These are phyloP conservation scores for Luzula sylvatica DNA, from an alignment of 176 grass and related monocot genomes.

Conservation along the genomic window DNA sequence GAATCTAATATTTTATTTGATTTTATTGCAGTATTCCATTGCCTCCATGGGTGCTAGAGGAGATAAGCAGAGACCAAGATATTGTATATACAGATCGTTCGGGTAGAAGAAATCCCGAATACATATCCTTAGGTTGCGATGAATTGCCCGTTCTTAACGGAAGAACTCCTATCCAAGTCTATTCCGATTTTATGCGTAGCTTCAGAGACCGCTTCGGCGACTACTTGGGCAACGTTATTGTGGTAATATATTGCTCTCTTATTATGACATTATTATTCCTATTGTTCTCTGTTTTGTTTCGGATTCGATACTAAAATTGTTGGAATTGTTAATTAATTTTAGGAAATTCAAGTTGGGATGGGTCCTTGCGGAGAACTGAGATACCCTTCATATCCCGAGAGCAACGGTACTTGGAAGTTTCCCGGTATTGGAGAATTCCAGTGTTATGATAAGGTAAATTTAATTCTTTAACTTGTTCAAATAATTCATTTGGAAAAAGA, in stretches of 20 bases:
- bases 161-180: slow-evolving; percentile 86
- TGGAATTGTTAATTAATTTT: slow-evolving; percentile 1
- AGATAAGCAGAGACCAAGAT: slow-evolving; percentile 58
- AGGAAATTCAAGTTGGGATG: slow-evolving; percentile 96
- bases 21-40: slow-evolving; percentile 68
- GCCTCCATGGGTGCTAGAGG: slow-evolving; percentile 73
- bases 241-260: too few species aligned
- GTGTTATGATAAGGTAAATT: slow-evolving; percentile 69
- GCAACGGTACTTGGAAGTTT: slow-evolving; percentile 87
- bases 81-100: slow-evolving; percentile 86
- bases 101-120: slow-evolving; percentile 76
- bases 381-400: slow-evolving; percentile 93
- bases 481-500: not conserved
- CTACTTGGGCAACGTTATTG: slow-evolving; percentile 64
- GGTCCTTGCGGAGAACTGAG: slow-evolving; percentile 93
- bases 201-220: slow-evolving; percentile 58
- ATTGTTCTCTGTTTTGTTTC: too few species aligned
- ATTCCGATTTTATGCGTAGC: slow-evolving; percentile 87
- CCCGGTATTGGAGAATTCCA: slow-evolving; percentile 97
- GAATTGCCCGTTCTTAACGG: slow-evolving; percentile 61
- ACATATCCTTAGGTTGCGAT: slow-evolving; percentile 89
- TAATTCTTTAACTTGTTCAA: not conserved
- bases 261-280: too few species aligned
- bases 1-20: too few species aligned
- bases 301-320: too few species aligned